These are phyloP conservation scores for Borealophlyctis nickersoniae DNA, from an alignment of 192 early-diverging fungal genomes.

Conservation along the genomic window DNA sequence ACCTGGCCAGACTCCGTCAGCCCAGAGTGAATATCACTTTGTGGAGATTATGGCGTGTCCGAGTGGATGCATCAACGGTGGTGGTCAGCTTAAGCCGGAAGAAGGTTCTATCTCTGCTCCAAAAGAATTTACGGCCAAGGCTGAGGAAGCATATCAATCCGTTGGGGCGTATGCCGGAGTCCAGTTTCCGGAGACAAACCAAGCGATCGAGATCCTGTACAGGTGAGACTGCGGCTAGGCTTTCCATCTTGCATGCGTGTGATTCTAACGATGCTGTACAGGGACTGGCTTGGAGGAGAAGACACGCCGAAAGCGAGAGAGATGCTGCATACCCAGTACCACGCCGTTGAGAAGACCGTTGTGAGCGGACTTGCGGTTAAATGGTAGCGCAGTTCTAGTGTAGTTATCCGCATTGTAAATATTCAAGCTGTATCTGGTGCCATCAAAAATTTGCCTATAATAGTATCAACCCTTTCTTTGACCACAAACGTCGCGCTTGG, in stretches of 20 bases:
- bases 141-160: constrained; percentile 65
- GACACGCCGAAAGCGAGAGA: constrained; percentile 57
- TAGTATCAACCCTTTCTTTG: no score
- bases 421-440: no score
- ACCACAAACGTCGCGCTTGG: no score
- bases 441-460: no score
- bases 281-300: constrained; percentile 78
- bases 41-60: constrained; percentile 99
- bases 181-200: constrained; percentile 66
- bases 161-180: constrained; percentile 32
- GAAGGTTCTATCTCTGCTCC: constrained; percentile 37
- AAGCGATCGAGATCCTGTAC: constrained; percentile 58
- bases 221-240: constrained; percentile 29
- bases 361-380: constrained; percentile 76
- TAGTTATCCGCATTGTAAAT: no score
- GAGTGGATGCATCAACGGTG: constrained; percentile 94
- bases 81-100: constrained; percentile 83
- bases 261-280: constrained; percentile 17
- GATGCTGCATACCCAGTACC: constrained; percentile 82
- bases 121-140: constrained; percentile 72
- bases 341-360: constrained; percentile 71
- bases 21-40: constrained; percentile 65
- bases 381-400: no score
- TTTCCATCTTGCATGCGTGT: constrained; percentile 9
- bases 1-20: constrained; percentile 9